Conservation (phyloP, 768 basidiomycete species). For the Tylopilus plumbeoviolaceoides region DNA sequence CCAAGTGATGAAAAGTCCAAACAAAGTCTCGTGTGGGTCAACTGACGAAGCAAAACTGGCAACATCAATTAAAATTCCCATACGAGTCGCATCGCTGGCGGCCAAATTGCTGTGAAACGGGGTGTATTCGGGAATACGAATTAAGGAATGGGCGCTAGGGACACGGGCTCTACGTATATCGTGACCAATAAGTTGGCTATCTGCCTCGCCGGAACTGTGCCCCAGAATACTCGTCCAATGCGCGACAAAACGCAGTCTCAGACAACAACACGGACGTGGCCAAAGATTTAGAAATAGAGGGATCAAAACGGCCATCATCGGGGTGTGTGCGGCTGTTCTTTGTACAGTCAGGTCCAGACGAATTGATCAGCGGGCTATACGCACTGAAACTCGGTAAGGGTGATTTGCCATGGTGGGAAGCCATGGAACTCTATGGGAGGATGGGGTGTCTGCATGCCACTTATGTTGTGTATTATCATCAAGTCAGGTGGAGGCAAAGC, state of each 20-base stretch:
- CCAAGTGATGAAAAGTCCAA: background rate
- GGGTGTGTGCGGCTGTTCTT: conserved; percentile 20
- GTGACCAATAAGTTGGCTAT: conserved; percentile 30
- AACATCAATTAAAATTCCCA: background rate
- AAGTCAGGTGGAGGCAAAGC: conserved; percentile 69
- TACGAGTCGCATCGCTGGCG: background rate
- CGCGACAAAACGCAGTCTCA: conserved; percentile 59
- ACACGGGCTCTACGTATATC: conserved; percentile 8
- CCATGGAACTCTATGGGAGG: conserved; percentile 64
- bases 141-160: background rate
- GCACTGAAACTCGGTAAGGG: conserved; percentile 77
- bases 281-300: background rate
- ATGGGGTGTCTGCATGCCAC: conserved; percentile 32
- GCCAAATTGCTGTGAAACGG: background rate
- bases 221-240: conserved; percentile 66
- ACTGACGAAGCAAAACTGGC: no score
- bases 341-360: conserved; percentile 3
- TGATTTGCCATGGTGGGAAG: conserved; percentile 85
- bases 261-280: conserved; percentile 33
- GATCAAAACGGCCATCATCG: conserved; percentile 7
- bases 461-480: conserved; percentile 66
- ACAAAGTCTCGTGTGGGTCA: background rate
- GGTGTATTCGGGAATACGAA: background rate
- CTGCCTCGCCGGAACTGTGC: conserved; percentile 81
- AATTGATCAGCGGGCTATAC: conserved; percentile 20